phyloP scores from a whole-genome alignment of 1,139 yeast species.

The Petasospora fabianii region DNA sequence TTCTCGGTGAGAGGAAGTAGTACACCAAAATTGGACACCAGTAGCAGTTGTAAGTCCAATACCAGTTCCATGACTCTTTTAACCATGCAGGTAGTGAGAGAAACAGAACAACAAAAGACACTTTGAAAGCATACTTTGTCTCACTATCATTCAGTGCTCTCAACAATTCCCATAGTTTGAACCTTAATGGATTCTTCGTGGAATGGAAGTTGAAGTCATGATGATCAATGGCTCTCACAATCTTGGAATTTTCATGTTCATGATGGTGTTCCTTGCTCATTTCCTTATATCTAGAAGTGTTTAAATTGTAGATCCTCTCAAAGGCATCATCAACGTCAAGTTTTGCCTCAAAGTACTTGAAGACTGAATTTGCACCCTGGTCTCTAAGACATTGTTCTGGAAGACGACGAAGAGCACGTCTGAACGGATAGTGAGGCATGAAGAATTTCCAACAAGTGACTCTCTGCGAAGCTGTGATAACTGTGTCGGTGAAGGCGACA shows the following conservation, averaged over 20 bases:
- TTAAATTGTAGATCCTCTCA: constrained; percentile 39
- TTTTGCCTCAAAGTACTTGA: constrained; percentile 40
- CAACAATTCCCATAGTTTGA: constrained; percentile 36
- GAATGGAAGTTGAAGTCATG: constrained; percentile 37
- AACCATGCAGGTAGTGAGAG: constrained; percentile 44
- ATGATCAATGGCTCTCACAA: constrained; percentile 36
- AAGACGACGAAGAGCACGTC: constrained; percentile 37
- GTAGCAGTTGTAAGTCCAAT: constrained; percentile 38
- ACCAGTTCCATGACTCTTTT: constrained; percentile 38
- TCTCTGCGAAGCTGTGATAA: constrained; percentile 22
- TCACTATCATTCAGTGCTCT: constrained; percentile 35
- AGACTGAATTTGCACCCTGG: constrained; percentile 43
- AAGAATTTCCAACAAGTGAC: constrained; percentile 22
- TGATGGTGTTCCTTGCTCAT: not conserved
- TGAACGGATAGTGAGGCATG: constrained; percentile 38
- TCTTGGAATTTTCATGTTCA: constrained; percentile 12
- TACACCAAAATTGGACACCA: constrained; percentile 40
- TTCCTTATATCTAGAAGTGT: constrained; percentile 33
- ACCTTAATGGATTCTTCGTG: constrained; percentile 32
- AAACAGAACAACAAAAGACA: constrained; percentile 34
- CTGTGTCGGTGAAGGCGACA: constrained; percentile 20
- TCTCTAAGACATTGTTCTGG: constrained; percentile 42
- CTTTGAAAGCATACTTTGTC: constrained; percentile 41
- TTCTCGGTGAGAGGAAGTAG: constrained; percentile 37
- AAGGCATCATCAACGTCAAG: constrained; percentile 46